Percentiles rank a stretch among this genome's conserved stretches.
phyloP scores from a whole-genome alignment of 2,329 filamentous ascomycete species.

The Clathrospora elynae region DNA sequence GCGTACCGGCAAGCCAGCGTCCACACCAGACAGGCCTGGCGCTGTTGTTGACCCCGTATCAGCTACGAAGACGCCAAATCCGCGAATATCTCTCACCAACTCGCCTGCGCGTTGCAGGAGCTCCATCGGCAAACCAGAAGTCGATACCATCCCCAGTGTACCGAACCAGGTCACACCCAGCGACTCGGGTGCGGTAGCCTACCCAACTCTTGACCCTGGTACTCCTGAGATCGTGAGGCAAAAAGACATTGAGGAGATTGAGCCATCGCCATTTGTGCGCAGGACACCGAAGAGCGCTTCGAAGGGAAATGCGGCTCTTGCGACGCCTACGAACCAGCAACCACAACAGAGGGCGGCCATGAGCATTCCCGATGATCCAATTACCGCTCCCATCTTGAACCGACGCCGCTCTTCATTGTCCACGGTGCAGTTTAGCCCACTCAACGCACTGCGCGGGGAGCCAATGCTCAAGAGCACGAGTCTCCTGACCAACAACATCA shows the following conservation, averaged over 20 bases:
- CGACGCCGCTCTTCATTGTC: constrained; percentile 44
- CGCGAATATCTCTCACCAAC: constrained; percentile 34
- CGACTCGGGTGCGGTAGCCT: constrained; percentile 31
- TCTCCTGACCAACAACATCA: constrained; percentile 53
- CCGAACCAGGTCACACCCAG: constrained; percentile 28
- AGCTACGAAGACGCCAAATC: constrained; percentile 26
- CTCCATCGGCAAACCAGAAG: constrained; percentile 12
- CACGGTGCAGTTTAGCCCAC: constrained; percentile 44
- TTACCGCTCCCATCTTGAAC: constrained; percentile 43
- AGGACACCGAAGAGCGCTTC: constrained; percentile 29
- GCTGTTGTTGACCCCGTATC: constrained; percentile 13
- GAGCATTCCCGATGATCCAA: constrained; percentile 39
- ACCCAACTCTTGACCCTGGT: constrained; percentile 32
- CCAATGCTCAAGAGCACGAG: constrained; percentile 39
- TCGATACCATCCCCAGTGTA: constrained; percentile 19
- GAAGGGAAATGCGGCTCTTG: constrained; percentile 17
- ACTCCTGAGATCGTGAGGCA: constrained; percentile 38
- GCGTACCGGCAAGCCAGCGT: constrained; percentile 17
- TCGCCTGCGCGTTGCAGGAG: constrained; percentile 22
- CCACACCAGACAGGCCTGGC: constrained; percentile 28
- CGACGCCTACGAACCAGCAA: constrained; percentile 32
- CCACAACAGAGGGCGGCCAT: constrained; percentile 19
- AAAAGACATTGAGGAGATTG: constrained; percentile 38
- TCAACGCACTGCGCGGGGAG: constrained; percentile 36
- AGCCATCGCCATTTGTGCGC: constrained; percentile 44